Evolutionary conservation across 2,329 filamentous ascomycete genomes (phyloP).

Genomic region (Colletotrichum cereale): DNA sequence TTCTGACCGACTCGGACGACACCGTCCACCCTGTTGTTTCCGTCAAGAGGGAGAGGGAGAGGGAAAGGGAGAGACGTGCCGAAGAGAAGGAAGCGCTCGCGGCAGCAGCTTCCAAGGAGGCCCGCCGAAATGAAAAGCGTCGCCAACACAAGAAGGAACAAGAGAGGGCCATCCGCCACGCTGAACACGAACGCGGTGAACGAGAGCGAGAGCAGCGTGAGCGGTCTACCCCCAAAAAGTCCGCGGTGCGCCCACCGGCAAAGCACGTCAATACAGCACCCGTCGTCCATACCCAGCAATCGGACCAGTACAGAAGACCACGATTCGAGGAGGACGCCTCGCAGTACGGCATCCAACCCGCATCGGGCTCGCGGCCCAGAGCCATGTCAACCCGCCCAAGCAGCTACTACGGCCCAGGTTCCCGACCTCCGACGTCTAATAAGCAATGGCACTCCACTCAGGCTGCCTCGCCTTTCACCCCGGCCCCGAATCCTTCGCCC

Average conservation of each 20-base stretch:
- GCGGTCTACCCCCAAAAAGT: conserved; percentile 31
- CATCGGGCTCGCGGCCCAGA: conserved; percentile 46
- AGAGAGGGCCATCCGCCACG: conserved; percentile 45
- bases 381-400: conserved; percentile 36
- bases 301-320: conserved; percentile 46
- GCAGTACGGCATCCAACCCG: conserved; percentile 51
- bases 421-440: conserved; percentile 40
- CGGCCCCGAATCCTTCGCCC: not conserved
- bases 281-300: conserved; percentile 38
- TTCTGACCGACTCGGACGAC: conserved; percentile 58
- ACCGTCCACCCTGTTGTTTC: conserved; percentile 54
- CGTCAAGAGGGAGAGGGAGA: conserved; percentile 50
- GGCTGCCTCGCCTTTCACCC: conserved; percentile 5
- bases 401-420: conserved; percentile 41
- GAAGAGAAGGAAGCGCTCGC: not conserved
- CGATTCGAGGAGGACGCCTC: conserved; percentile 50
- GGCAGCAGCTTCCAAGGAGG: conserved; percentile 41
- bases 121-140: conserved; percentile 44
- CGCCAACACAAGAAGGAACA: conserved; percentile 40
- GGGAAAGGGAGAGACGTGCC: conserved; percentile 44
- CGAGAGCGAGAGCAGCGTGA: conserved; percentile 43
- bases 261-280: conserved; percentile 55
- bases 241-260: conserved; percentile 47
- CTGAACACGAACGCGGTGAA: conserved; percentile 44
- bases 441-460: conserved; percentile 38